phyloP scores from a whole-genome alignment of 2,329 filamentous ascomycete species.

The Diaporthe caulivora region DNA sequence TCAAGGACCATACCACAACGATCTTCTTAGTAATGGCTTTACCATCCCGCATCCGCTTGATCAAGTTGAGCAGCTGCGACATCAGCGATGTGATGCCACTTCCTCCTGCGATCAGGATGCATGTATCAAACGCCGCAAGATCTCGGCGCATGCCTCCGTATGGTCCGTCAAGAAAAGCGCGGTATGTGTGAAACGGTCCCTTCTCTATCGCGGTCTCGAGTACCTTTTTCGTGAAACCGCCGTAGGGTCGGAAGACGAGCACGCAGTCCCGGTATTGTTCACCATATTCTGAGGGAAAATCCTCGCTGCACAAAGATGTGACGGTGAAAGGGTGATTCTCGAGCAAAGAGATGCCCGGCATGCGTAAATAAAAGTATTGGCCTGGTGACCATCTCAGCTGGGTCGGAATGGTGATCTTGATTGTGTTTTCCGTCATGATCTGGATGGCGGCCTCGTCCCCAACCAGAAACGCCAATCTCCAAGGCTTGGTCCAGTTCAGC shows the following conservation, averaged over 20 bases:
- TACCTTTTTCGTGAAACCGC: slow-evolving; percentile 88
- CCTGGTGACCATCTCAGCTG: slow-evolving; percentile 93
- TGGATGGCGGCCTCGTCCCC: slow-evolving; percentile 93
- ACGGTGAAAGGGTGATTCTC: slow-evolving; percentile 98
- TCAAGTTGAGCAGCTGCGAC: slow-evolving; percentile 91
- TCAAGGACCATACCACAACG: slow-evolving; percentile 93
- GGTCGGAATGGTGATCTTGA: slow-evolving; percentile 95
- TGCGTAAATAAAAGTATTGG: slow-evolving; percentile 93
- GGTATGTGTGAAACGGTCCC: slow-evolving; percentile 91
- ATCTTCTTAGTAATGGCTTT: slow-evolving; percentile 94
- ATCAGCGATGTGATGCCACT: slow-evolving; percentile 95
- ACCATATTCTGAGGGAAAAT: slow-evolving; percentile 93
- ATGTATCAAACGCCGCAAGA: slow-evolving; percentile 91
- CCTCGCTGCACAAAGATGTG: slow-evolving; percentile 89
- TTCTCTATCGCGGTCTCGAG: slow-evolving; percentile 86
- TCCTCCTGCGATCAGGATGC: slow-evolving; percentile 92
- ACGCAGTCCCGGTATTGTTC: slow-evolving; percentile 90
- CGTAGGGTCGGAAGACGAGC: slow-evolving; percentile 91
- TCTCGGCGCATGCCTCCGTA: slow-evolving; percentile 95
- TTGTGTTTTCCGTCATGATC: slow-evolving; percentile 90
- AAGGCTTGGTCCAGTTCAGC: slow-evolving; percentile 89
- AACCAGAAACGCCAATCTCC: slow-evolving; percentile 83
- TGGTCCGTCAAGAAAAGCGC: slow-evolving; percentile 92
- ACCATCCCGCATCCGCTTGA: slow-evolving; percentile 94
- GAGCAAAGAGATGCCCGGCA: slow-evolving; percentile 90